phyloP scores from a whole-genome alignment of 768 basidiomycete genomes.

The Mycena sanguinolenta region DNA sequence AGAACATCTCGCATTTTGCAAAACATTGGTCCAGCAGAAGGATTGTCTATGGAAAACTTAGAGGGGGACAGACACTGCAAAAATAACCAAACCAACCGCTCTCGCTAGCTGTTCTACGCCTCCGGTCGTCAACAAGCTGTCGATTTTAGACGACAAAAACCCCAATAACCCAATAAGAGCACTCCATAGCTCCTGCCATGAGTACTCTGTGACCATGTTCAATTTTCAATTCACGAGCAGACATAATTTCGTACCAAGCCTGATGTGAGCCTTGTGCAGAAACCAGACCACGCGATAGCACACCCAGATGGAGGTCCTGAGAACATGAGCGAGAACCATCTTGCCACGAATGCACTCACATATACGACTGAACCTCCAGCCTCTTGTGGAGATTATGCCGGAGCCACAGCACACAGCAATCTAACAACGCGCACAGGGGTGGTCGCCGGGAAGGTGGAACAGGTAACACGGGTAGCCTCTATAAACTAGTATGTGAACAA shows the following conservation, averaged over 20 bases:
- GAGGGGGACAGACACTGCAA: conserved; percentile 1
- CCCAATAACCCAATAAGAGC: conserved; percentile 66
- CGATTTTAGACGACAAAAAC: conserved; percentile 69
- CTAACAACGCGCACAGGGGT: conserved; percentile 70
- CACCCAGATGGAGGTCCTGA: conserved; percentile 68
- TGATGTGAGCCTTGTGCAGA: conserved; percentile 64
- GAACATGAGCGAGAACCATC: conserved; percentile 14
- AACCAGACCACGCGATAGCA: conserved; percentile 71
- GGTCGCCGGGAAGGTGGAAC: conserved; percentile 53
- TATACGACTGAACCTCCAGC: conserved; percentile 69
- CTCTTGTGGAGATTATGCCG: conserved; percentile 78
- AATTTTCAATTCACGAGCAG: conserved; percentile 2
- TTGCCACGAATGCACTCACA: conserved; percentile 53
- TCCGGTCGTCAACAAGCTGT: conserved; percentile 64
- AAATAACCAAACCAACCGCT: conserved; percentile 59
- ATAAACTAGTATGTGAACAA: conserved; percentile 2
- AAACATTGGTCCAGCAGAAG: conserved; percentile 65
- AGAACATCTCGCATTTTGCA: conserved; percentile 64
- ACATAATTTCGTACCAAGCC: conserved; percentile 63
- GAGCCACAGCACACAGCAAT: conserved; percentile 78
- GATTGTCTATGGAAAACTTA: conserved; percentile 55
- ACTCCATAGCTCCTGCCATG: conserved; percentile 77
- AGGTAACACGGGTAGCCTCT: conserved; percentile 70
- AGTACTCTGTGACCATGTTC: conserved; percentile 61
- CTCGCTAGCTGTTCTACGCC: conserved; percentile 66